Conservation (phyloP, 2,329 filamentous ascomycete genomes). For the Taxawa tesnikishii region DNA sequence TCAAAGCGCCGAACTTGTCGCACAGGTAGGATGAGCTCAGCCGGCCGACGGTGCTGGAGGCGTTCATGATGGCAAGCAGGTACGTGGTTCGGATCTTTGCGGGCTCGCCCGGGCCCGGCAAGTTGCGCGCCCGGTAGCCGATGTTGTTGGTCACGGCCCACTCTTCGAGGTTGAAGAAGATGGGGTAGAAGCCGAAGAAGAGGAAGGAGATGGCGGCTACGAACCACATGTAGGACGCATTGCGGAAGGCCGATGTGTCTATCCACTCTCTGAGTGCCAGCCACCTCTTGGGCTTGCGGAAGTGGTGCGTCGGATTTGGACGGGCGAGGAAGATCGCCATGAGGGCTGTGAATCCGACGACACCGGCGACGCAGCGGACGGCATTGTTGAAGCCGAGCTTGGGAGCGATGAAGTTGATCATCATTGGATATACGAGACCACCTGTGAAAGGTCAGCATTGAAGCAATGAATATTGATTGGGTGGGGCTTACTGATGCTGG, state of each 20-base stretch:
- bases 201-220: conserved; percentile 32
- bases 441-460: conserved; percentile 14
- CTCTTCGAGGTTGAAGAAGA: conserved; percentile 42
- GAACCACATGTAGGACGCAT: conserved; percentile 31
- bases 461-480: no score
- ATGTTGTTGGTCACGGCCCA: conserved; percentile 34
- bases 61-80: conserved; percentile 39
- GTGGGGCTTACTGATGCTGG: conserved; percentile 27
- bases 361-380: conserved; percentile 26
- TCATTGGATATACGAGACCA: conserved; percentile 28
- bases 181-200: conserved; percentile 39
- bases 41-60: conserved; percentile 32
- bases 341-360: conserved; percentile 28
- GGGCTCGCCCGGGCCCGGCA: conserved; percentile 5
- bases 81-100: conserved; percentile 31
- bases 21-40: conserved; percentile 31
- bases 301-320: conserved; percentile 28
- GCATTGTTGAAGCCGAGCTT: conserved; percentile 32
- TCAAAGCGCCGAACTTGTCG: conserved; percentile 31
- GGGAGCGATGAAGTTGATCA: conserved; percentile 31
- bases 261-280: conserved; percentile 25
- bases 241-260: conserved; percentile 30
- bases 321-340: conserved; percentile 29
- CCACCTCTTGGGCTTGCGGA: conserved; percentile 28
- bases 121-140: conserved; percentile 21